Percentiles rank a stretch among this genome's conserved stretches.
phyloP scores from a whole-genome alignment of 805 yeast genomes.

The Clavispora asparagi region DNA sequence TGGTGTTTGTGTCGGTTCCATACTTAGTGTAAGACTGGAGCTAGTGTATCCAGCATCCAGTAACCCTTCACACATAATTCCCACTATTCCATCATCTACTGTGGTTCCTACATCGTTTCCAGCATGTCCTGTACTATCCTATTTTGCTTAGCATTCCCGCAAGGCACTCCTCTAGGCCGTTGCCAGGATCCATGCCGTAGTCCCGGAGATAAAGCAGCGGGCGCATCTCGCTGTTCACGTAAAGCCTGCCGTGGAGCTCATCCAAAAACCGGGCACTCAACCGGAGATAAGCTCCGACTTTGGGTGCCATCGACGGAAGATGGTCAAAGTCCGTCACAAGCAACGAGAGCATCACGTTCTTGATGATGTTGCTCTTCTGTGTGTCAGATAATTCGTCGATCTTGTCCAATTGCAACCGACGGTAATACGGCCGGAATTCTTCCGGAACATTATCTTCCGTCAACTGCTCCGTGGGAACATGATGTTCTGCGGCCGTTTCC shows the following conservation, averaged over 20 bases:
- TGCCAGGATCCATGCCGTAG: slow-evolving; percentile 8
- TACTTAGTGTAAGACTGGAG: too few species aligned
- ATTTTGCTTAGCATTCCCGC: slow-evolving; percentile 19
- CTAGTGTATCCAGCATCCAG: too few species aligned
- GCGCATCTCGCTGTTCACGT: slow-evolving; percentile 13
- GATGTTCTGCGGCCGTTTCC: too few species aligned
- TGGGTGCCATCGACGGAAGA: slow-evolving; percentile 22
- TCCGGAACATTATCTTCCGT: slow-evolving; percentile 15
- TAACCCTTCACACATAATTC: too few species aligned
- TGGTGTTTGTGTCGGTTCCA: too few species aligned
- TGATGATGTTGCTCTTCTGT: slow-evolving; percentile 28
- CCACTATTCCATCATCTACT: too few species aligned
- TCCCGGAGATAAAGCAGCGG: slow-evolving; percentile 27
- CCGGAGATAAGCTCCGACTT: slow-evolving; percentile 23
- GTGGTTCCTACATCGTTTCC: too few species aligned
- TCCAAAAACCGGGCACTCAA: slow-evolving; percentile 26
- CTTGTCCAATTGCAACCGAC: slow-evolving; percentile 20
- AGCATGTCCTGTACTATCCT: neutral
- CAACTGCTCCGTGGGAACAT: slow-evolving; percentile 3
- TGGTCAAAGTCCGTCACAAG: slow-evolving; percentile 26
- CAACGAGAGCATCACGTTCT: slow-evolving; percentile 30
- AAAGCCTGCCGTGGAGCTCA: slow-evolving; percentile 24
- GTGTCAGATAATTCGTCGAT: slow-evolving; percentile 25
- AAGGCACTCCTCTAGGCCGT: slow-evolving; percentile 20
- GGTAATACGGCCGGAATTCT: slow-evolving; percentile 21